Evolutionary conservation across 1,284 basidiomycete genomes (phyloP).

Genomic region (Bondarzewia mesenterica): DNA sequence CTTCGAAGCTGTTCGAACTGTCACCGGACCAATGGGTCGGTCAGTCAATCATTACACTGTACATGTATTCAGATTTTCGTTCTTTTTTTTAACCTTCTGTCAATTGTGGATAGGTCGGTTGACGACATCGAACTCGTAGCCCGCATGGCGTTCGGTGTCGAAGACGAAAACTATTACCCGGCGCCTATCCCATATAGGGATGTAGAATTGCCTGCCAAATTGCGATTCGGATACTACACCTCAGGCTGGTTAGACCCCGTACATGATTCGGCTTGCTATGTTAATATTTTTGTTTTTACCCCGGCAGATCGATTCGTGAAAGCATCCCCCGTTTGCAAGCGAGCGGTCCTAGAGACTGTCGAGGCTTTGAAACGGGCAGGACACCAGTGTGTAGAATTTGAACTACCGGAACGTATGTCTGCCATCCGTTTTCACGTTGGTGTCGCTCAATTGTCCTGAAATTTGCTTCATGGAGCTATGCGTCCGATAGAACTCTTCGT

Average conservation of each 20-base stretch:
- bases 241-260: slow-evolving; percentile 31
- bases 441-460: background rate
- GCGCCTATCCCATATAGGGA: slow-evolving; percentile 57
- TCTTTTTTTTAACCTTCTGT: too few relatives aligned
- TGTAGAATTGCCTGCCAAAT: slow-evolving; percentile 40
- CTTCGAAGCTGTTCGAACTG: slow-evolving; percentile 1
- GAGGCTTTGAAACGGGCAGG: slow-evolving; percentile 58
- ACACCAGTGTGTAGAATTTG: slow-evolving; percentile 72
- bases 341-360: slow-evolving; percentile 73
- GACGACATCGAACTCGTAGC: slow-evolving; percentile 58
- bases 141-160: slow-evolving; percentile 46
- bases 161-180: slow-evolving; percentile 30
- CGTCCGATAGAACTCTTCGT: slow-evolving; percentile 59
- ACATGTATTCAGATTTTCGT: background rate
- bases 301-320: slow-evolving; percentile 53
- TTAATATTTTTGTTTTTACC: background rate
- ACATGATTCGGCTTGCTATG: background rate
- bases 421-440: background rate
- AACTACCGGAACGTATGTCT: slow-evolving; percentile 37
- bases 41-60: background rate
- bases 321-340: slow-evolving; percentile 69
- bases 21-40: slow-evolving; percentile 4
- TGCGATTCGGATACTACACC: slow-evolving; percentile 68
- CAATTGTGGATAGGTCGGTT: slow-evolving; percentile 32
- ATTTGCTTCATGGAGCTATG: slow-evolving; percentile 28